Base-by-base conservation (phyloP, 2,329 filamentous ascomycete species). In the Trichoderma semiorbis region DNA sequence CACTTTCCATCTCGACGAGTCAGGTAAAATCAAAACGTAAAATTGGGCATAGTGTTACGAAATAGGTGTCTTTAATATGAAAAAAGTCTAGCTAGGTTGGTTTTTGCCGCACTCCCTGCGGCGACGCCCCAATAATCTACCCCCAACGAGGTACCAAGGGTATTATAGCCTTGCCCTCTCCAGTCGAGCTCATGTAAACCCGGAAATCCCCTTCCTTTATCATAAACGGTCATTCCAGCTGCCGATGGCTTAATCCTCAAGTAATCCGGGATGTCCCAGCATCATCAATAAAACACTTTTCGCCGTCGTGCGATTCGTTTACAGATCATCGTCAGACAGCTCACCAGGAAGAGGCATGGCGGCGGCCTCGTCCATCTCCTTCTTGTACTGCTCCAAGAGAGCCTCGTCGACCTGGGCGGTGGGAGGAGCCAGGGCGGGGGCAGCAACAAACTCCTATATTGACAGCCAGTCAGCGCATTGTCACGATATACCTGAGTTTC, bases 351-450 rank as follows among this genome's bases (percentile, higher is more conserved):
- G 93, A 79, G 96, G 94, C 90, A 92, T 90, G 75, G 87, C 78
- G 75, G 92, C 90, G 75, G 96, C 96, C 65, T 87, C 88, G 74
- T 89, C 84, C 93, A 99, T 97, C 88, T 99, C 96, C 84, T 92
- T 86, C 84, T 92, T 86, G 88, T 97, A 97, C 86, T 93, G 83
- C 78, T 89, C 87, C 79, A 98, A 89, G 76, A 97, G 91, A 70
- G 87, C 88, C 84, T 92, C 89, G 85, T 98, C 94, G 84, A 99
- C 93, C 81, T 91, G 86, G 78, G 95, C 94, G 83, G 96, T 95
- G 74, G 96, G 95, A 78, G 96, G 96, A 77, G 95, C 96, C 78
- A 99, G 92, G 78, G 96, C 96, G 75, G 94, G 93, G 74, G 94
- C 95, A 79, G 96, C 96, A 79, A 98, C 95, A 81, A 99, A 98